Evolutionary conservation across 202 grass and related monocot species (phyloP).

Genomic region (Cymbopogon flexuosus): DNA sequence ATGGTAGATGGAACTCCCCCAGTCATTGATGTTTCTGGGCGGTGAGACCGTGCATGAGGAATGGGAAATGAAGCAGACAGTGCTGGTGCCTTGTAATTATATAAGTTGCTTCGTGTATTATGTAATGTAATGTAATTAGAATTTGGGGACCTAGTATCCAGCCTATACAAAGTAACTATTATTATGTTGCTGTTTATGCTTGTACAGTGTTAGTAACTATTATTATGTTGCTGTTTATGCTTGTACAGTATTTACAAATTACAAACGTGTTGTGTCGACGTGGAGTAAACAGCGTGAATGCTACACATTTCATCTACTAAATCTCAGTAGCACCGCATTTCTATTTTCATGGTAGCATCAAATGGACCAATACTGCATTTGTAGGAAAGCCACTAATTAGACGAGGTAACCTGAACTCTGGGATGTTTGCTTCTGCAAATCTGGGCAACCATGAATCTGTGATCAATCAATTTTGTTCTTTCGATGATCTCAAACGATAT

Average conservation of each 20-base stretch:
- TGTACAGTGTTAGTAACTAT: background rate
- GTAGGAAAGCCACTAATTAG: background rate
- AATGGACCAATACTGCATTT: background rate
- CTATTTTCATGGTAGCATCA: background rate
- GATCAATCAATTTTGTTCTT: background rate
- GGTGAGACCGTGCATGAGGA: background rate
- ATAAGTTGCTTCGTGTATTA: background rate
- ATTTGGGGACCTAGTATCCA: background rate
- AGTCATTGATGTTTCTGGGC: background rate
- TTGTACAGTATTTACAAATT: background rate
- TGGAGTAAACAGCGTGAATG: background rate
- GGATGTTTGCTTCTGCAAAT: background rate
- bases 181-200: background rate
- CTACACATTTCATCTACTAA: background rate
- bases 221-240: background rate
- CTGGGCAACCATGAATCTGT: background rate
- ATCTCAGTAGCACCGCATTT: background rate
- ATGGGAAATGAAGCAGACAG: background rate
- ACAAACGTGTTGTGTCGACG: background rate
- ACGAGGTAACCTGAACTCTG: background rate
- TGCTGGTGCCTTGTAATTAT: background rate
- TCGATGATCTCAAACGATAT: background rate
- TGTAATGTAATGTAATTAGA: background rate
- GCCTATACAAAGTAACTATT: background rate
- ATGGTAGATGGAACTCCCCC: background rate